phyloP scores from a whole-genome alignment of 805 yeast species.

The Cyberlindnera japonica region DNA sequence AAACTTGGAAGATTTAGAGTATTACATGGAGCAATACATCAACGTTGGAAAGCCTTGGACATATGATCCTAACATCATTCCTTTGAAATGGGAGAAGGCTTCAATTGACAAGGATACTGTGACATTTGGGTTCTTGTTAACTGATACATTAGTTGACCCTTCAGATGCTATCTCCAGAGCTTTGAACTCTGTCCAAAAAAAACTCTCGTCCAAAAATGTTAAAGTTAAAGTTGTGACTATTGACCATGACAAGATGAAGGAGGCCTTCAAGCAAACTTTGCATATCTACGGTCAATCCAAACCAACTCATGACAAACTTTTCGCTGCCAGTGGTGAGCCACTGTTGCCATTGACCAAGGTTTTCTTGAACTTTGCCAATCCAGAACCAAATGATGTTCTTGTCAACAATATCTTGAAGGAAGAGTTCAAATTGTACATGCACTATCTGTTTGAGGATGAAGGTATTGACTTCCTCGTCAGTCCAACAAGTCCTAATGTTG shows the following conservation, averaged over 20 bases:
- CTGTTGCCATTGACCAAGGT: slow-evolving; percentile 60
- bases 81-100: slow-evolving; percentile 38
- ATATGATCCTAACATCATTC: slow-evolving; percentile 35
- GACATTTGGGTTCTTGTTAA: slow-evolving; percentile 57
- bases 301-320: slow-evolving; percentile 47
- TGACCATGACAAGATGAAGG: slow-evolving; percentile 52
- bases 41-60: slow-evolving; percentile 62
- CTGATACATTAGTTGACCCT: slow-evolving; percentile 65
- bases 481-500: slow-evolving; percentile 66
- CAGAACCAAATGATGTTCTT: slow-evolving; percentile 58
- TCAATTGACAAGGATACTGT: slow-evolving; percentile 35
- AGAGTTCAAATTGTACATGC: slow-evolving; percentile 51
- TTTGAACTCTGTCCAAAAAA: slow-evolving; percentile 47
- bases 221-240: slow-evolving; percentile 47
- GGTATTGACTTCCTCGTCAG: slow-evolving; percentile 62
- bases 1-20: slow-evolving; percentile 60
- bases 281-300: slow-evolving; percentile 59
- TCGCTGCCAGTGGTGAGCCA: slow-evolving; percentile 69
- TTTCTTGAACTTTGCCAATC: slow-evolving; percentile 51
- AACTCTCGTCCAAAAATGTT: slow-evolving; percentile 40
- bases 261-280: slow-evolving; percentile 47
- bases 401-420: slow-evolving; percentile 57
- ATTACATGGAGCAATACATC: slow-evolving; percentile 56
- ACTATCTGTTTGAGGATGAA: slow-evolving; percentile 48
- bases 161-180: slow-evolving; percentile 60